A percentile compares a stretch with the other conserved stretches of the same genome.
These are phyloP conservation scores for Hemileia vastatrix DNA, from an alignment of 1,284 basidiomycete species.

Conservation along the genomic window DNA sequence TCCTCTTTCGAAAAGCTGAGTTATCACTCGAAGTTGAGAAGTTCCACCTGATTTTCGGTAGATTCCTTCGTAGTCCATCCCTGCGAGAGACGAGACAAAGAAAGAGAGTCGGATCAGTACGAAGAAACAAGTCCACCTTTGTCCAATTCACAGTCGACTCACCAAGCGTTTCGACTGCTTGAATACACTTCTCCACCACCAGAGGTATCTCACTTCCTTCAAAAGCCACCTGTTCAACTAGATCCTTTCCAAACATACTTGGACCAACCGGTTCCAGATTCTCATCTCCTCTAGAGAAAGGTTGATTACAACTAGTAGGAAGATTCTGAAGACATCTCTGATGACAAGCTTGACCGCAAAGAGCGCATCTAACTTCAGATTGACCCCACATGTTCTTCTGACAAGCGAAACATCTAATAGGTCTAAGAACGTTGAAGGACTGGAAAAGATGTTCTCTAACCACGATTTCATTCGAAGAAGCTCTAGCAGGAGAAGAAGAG, in stretches of 20 bases:
- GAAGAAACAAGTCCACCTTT: too few species aligned
- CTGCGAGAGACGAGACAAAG: conserved; percentile 44
- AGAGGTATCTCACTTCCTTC: conserved; percentile 69
- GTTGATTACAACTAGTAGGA: conserved; percentile 15
- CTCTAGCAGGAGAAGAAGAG: conserved; percentile 28
- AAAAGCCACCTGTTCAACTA: conserved; percentile 67
- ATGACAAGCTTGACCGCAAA: conserved; percentile 44
- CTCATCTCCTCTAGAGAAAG: conserved; percentile 37
- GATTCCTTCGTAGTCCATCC: conserved; percentile 82
- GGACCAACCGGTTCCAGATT: conserved; percentile 45
- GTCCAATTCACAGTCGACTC: conserved; percentile 42
- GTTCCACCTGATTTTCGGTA: conserved; percentile 95
- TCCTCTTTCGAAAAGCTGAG: conserved; percentile 85
- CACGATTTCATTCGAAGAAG: conserved; percentile 25
- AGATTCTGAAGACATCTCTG: neutral
- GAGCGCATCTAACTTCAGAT: conserved; percentile 68
- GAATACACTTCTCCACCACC: conserved; percentile 89
- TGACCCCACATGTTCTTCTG: conserved; percentile 98
- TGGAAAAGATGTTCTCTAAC: conserved; percentile 70
- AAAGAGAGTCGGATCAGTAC: neutral
- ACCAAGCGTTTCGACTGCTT: conserved; percentile 78
- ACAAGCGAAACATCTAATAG: conserved; percentile 86
- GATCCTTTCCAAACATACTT: conserved; percentile 80
- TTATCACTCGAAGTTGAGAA: conserved; percentile 81
- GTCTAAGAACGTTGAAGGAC: conserved; percentile 74